Base-by-base conservation (phyloP, 805 yeast species). In the Teunomyces kruisii region DNA sequence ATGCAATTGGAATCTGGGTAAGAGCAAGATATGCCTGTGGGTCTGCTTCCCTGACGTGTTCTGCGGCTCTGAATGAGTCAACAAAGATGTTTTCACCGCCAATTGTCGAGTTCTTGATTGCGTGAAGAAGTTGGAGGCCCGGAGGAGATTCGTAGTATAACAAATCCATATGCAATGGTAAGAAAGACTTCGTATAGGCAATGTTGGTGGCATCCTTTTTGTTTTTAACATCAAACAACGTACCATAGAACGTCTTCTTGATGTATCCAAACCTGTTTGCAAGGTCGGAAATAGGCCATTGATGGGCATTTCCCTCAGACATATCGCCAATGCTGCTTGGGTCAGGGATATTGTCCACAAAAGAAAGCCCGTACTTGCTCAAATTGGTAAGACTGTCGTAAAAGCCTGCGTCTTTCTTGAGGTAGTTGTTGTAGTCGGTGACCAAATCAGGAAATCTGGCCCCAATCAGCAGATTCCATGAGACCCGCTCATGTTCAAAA, bases 101-200 rank as follows among this genome's bases (percentile, higher is more conserved):
- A 8, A 53, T 52, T 9, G 84, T 78, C 9, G 76, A 65, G 54
- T 80, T 79, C 39, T 72, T 62, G 30, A 81, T 74, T 43, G 79
- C 74, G 53, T 86, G 94, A 36, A 86, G 69, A 32, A 84, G 59
- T 61, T 86, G 91, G 36, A 86, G 65, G 0, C 92, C 92, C 1
- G 95, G 95, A 2, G 91, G 91, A 9, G 89, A 80, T 59, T 86
- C 91, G 57, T 85, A 81, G 64, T 86, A 86, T 38, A 82, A 71
- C 19, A 86, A 70, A 56, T 87, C 94, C 85, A 84, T 86, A 55
- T 86, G 95, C 40, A 86, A 68, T 2, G 90, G 90, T 32, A 87
- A 70, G 52, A 78, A 78, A 7, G 72, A 73, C 40, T 75, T 71
- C 4, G 94, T 83, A 56, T 84, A 79, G 4, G 91, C 91, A 41